These are phyloP conservation scores for Coffea eugenioides DNA, from an alignment of 257 asterid species.

Conservation along the genomic window DNA sequence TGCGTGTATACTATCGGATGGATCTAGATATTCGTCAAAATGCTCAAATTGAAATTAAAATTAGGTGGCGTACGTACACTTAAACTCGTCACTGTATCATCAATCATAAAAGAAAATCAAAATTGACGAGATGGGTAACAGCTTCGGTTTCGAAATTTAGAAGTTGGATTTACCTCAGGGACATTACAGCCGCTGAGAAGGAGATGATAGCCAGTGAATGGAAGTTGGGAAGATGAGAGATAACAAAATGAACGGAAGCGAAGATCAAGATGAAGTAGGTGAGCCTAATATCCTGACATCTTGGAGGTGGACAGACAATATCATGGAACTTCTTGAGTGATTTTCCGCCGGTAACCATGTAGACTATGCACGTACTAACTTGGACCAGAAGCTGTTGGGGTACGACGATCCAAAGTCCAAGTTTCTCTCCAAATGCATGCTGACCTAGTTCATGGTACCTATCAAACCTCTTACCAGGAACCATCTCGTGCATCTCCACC, in stretches of 20 bases:
- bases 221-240: constrained; percentile 66
- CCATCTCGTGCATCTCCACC: constrained; percentile 85
- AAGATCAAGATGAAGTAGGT: constrained; percentile 49
- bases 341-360: constrained; percentile 78
- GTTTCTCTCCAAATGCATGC: constrained; percentile 56
- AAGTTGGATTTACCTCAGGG: constrained; percentile 30
- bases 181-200: constrained; percentile 63
- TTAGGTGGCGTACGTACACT: too few species aligned
- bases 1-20: too few species aligned
- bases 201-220: constrained; percentile 57
- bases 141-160: neutral
- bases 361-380: constrained; percentile 52
- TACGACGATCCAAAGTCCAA: constrained; percentile 64
- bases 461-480: constrained; percentile 69
- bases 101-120: too few species aligned
- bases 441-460: constrained; percentile 82
- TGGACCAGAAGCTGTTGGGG: constrained; percentile 69
- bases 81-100: too few species aligned
- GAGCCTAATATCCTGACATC: constrained; percentile 33
- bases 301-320: constrained; percentile 22
- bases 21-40: too few species aligned
- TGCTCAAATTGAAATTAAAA: too few species aligned
- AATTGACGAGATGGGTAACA: too few species aligned
- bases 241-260: constrained; percentile 36
- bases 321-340: constrained; percentile 51